Conservation (phyloP, 192 early-diverging fungal species). For the Backusella tarrabulga region DNA sequence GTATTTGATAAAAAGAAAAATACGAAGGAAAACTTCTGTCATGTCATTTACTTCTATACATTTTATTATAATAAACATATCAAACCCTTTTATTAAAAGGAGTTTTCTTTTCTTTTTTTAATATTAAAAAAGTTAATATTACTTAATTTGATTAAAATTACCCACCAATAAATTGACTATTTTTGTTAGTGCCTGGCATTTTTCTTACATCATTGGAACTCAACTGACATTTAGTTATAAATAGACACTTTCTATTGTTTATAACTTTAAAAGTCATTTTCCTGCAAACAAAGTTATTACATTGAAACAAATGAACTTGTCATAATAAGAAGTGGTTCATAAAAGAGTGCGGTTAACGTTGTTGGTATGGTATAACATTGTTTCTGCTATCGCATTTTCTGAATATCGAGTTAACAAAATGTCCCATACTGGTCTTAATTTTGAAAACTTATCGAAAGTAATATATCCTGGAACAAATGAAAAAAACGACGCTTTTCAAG, state of each 20-base stretch:
- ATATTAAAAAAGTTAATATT: slow-evolving; percentile 4
- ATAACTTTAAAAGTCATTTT: background rate
- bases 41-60: background rate
- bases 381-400: too few species aligned
- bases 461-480: background rate
- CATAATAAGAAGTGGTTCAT: too few species aligned
- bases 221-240: background rate
- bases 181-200: background rate
- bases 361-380: too few species aligned
- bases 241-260: background rate
- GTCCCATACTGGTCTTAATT: background rate
- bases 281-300: too few species aligned
- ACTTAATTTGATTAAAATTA: background rate
- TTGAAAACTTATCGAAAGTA: background rate
- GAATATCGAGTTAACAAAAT: too few species aligned
- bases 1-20: background rate
- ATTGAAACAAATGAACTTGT: too few species aligned
- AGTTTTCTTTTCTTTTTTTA: background rate
- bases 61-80: background rate
- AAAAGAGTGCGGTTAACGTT: too few species aligned
- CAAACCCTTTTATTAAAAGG: background rate
- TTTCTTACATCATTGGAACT: background rate
- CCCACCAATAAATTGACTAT: background rate
- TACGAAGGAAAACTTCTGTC: background rate
- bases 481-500: background rate